These are phyloP conservation scores for Grammothele lineata DNA, from an alignment of 768 basidiomycete species.

Conservation along the genomic window DNA sequence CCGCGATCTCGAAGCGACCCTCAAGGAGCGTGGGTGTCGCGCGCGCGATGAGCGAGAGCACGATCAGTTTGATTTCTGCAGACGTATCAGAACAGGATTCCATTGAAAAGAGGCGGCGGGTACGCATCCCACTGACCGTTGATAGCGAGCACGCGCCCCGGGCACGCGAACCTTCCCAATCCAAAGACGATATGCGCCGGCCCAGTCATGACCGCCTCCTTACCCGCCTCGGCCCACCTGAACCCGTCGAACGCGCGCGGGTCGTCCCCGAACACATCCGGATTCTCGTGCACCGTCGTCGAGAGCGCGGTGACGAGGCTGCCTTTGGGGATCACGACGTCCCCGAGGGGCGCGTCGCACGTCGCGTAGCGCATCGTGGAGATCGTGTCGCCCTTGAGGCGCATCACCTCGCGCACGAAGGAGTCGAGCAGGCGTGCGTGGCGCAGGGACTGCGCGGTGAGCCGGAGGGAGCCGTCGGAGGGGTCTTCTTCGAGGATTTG, in stretches of 20 bases:
- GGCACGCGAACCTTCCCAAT: slow-evolving; percentile 32
- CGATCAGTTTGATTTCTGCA: slow-evolving; percentile 32
- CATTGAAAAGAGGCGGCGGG: too few relatives aligned
- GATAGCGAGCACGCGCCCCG: slow-evolving; percentile 29
- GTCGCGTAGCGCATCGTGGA: slow-evolving; percentile 27
- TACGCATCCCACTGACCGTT: slow-evolving; percentile 27
- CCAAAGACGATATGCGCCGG: slow-evolving; percentile 31
- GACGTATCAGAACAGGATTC: too few relatives aligned
- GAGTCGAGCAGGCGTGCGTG: slow-evolving; percentile 28
- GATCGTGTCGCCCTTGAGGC: slow-evolving; percentile 33
- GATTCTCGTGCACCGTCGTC: slow-evolving; percentile 26
- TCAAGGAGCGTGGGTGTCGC: slow-evolving; percentile 29
- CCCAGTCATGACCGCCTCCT: slow-evolving; percentile 28
- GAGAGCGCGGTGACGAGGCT: slow-evolving; percentile 27
- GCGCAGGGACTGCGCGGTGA: slow-evolving; percentile 27
- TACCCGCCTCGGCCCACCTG: slow-evolving; percentile 27
- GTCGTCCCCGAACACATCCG: slow-evolving; percentile 20
- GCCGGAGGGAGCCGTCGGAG: slow-evolving; percentile 17
- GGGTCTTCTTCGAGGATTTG: slow-evolving; percentile 22
- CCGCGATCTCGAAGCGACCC: slow-evolving; percentile 27
- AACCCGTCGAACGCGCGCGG: slow-evolving; percentile 27
- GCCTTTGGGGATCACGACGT: slow-evolving; percentile 30
- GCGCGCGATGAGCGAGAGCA: slow-evolving; percentile 27
- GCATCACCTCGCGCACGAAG: slow-evolving; percentile 35
- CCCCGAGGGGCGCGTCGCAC: slow-evolving; percentile 22